Percentiles rank a stretch among this genome's conserved stretches.
Conservation (phyloP, 371 early-diverging fungal species). For the Mortierella sp. region DNA sequence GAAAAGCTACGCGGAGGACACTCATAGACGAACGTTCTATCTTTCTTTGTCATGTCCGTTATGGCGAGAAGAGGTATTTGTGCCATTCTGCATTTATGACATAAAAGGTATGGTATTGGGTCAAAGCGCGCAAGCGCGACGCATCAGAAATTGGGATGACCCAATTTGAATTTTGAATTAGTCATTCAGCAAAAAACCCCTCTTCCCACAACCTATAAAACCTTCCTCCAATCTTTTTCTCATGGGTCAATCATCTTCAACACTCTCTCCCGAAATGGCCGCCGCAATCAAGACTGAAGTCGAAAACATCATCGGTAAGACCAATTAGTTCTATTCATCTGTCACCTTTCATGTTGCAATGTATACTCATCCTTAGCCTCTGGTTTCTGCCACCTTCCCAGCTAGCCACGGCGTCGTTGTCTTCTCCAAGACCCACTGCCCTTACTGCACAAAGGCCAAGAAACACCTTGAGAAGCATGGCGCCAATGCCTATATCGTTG, state of each 20-base stretch:
- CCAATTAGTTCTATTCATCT: not conserved
- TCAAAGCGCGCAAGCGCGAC: not conserved
- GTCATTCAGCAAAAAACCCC: not conserved
- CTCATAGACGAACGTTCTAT: too few species aligned
- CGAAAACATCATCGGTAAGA: slow-evolving; percentile 47
- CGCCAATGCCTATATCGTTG: slow-evolving; percentile 66
- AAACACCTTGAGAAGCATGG: slow-evolving; percentile 65
- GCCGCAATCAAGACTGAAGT: slow-evolving; percentile 42
- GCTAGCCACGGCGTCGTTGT: slow-evolving; percentile 58
- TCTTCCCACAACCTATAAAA: slow-evolving; percentile 1
- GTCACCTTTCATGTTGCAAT: not conserved
- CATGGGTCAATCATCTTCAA: slow-evolving; percentile 51
- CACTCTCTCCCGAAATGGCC: slow-evolving; percentile 51
- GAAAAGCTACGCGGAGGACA: too few species aligned
- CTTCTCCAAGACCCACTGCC: slow-evolving; percentile 91
- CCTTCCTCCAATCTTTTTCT: not conserved
- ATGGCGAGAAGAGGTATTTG: not conserved
- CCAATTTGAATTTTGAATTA: not conserved
- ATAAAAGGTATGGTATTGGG: not conserved
- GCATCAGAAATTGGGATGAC: not conserved
- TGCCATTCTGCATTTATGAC: not conserved
- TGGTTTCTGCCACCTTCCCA: not conserved
- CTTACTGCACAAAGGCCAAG: slow-evolving; percentile 86
- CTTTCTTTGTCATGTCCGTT: not conserved
- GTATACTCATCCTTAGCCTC: slow-evolving; percentile 2